Base-by-base conservation (phyloP, 345 rosid species). In the Mangifera indica region DNA sequence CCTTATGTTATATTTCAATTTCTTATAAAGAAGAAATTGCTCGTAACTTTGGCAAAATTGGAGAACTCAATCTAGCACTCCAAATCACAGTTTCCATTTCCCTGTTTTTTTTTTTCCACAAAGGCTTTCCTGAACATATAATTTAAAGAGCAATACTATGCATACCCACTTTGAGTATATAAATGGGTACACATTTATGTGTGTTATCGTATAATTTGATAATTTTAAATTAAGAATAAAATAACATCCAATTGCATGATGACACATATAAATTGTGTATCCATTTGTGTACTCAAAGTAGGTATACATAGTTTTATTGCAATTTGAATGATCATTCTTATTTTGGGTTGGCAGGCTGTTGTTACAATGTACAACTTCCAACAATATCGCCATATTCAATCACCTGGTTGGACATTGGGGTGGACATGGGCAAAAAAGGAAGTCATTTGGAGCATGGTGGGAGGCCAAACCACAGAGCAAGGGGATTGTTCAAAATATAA, bases 371-470 rank as follows among this genome's bases (percentile, higher is more conserved):
- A 72, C 84, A 94, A 94, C 86, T 94, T 85, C 87, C 92, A 94
- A 76, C 89, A 88, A 58, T 89, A 92, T 79, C 92, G 95, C 72
- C 97, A 94, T 69, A 89, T 94, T 60, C 85, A 86, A 70, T 73
- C 97, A 14, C 98, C 98, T 0, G 98, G 98, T 66, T 94, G 97
- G 98, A 82, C 88, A 53, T 74, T 94, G 70, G 92, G 97, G 49
- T 94, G 97, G 98, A 83, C 88, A 71, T 94, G 98, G 98, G 88
- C 88, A 0, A 90, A 89, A 80, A 92, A 89, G 71, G 98, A 92
- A 81, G 92, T 92, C 67, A 92, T 92, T 52, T 94, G 98, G 98
- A 84, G 78, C 77, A 88, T 90, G 93, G 44, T 83, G 68, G 98
- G 98, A 32, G 86, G 80, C 37, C 95, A 89, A 83, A 81, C 95